Evolutionary conservation across 257 asterid species (phyloP), one percentile per base, ranked within the genome.

Genomic region (Nicotiana benthamiana): DNA sequence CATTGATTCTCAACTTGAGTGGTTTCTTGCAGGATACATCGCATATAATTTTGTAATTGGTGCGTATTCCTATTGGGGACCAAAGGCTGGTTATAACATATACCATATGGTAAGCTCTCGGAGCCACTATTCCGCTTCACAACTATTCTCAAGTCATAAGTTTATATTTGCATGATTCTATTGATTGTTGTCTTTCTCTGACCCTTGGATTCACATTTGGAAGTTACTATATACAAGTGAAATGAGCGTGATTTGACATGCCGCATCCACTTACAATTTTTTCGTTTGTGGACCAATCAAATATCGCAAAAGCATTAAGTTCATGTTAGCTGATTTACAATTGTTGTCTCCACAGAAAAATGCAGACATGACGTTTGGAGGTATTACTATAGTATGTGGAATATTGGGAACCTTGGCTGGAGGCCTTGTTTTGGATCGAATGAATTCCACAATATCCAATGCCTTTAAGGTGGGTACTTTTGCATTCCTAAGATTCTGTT

Each of bases 31-130:
- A 93, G 98, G 98, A 57, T 92, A 94, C 87, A 89, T 93, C 46
- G 94, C 97, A n/a, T 96, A 96, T 83, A 96, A 94, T 87, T 96
- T 96, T 79, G 99, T 96, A 75, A 90, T 96, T 72, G 99, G 99
- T 43, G 92, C 99, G 81, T 96, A 96, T 85, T 96, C 99, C 60
- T 96, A 96, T 75, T 96, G 99, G 99, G 99, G 99, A 68, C 98
- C 98, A 28, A 96, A 94, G 91, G 98, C 98, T 20, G 99, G 98
- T 79, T 91, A 92, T 89, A 89, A 82, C 86, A 94, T 96, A 83
- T 96, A 94, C 84, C 94, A 90, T 80, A 92, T 96, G 99, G 98
- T 94, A 88, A 88, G 88, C 79, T 79, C 72, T 83, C 24, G 22
- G 6, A 64, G 74, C 32, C 18, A 6, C 46, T 27, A 68, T 68